Conservation (phyloP, 1,284 basidiomycete species). For the Malassezia nana region DNA sequence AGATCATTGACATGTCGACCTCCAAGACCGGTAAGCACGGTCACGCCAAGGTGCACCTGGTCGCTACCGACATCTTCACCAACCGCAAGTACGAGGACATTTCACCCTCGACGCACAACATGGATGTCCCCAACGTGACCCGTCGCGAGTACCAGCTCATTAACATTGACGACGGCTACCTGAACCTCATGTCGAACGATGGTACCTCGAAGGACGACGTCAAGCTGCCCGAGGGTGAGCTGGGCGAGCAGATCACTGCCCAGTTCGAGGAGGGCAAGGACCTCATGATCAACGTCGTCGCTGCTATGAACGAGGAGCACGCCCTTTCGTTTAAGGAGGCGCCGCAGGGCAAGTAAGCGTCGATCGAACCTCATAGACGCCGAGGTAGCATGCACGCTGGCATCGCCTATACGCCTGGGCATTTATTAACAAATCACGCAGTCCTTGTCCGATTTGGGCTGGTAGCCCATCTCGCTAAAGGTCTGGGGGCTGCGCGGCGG, state of each 20-base stretch:
- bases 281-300: slow-evolving; percentile 69
- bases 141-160: slow-evolving; percentile 89
- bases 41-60: slow-evolving; percentile 97
- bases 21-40: slow-evolving; percentile 97
- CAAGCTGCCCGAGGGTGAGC: slow-evolving; percentile 73
- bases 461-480: slow-evolving; percentile 85
- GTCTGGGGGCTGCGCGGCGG: slow-evolving; percentile 58
- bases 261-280: slow-evolving; percentile 83
- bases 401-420: too few species aligned
- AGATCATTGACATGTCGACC: slow-evolving; percentile 76
- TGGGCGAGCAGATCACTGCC: slow-evolving; percentile 65
- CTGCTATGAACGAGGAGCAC: slow-evolving; percentile 85
- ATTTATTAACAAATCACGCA: slow-evolving; percentile 52
- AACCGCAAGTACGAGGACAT: slow-evolving; percentile 66
- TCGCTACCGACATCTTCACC: slow-evolving; percentile 69
- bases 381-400: neutral
- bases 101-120: slow-evolving; percentile 94
- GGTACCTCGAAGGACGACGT: slow-evolving; percentile 88
- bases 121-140: slow-evolving; percentile 91
- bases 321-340: slow-evolving; percentile 59
- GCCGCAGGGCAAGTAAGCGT: slow-evolving; percentile 41
- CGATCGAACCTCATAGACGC: neutral
- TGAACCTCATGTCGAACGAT: slow-evolving; percentile 83
- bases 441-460: slow-evolving; percentile 63
- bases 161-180: slow-evolving; percentile 59